Evolutionary conservation across 2,329 filamentous ascomycete species (phyloP), one percentile per base, ranked within the genome.

Genomic region (Graphilbum ipis-grandicollis): DNA sequence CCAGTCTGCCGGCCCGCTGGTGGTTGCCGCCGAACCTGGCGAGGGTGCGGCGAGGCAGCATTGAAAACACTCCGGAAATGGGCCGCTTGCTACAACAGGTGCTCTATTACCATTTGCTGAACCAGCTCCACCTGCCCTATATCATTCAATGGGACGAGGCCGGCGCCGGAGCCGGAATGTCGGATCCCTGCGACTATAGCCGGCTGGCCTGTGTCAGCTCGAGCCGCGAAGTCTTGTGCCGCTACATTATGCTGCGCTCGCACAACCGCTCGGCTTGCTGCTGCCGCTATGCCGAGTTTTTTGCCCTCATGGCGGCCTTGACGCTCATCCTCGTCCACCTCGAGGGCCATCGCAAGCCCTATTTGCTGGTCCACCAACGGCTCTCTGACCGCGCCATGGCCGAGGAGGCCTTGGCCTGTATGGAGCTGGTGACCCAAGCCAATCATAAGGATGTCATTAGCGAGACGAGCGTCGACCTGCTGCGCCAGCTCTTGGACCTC

Each of bases 71-170:
- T 37, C 51, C 28, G 44, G 53, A 60, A 32, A 53, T 46, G 5
- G 36, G 50, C 3, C 52, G 55, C 0, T 41, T 58, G 14, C 39
- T 48, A 31, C 43, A 48, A n/a, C 58, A 62, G 34, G 42, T 58
- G 9, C 44, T 51, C n/a, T 52, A 62, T 41, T 56, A 56, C 39
- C 49, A 52, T 37, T 45, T 62, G 8, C 43, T 62, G 3, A 50
- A 51, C 33, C 54, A 56, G 36, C 51, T 62, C 0, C 58, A 62
- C 39, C 45, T 61, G 1, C 59, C 59, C 1, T 59, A 54, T 38
- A 48, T 59, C 38, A 41, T 62, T 9, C 37, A 34, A 25, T 25
- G 23, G 23, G 8, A 12, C 23, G 23, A 25, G 23, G 23, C 12
- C 23, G 8, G 23, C 8, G 23, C 12, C 23, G 8, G 23, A 25